Percentiles rank a stretch among this genome's conserved stretches.
Conservation (phyloP, 164 flowering plant species). For the Piper longum region DNA sequence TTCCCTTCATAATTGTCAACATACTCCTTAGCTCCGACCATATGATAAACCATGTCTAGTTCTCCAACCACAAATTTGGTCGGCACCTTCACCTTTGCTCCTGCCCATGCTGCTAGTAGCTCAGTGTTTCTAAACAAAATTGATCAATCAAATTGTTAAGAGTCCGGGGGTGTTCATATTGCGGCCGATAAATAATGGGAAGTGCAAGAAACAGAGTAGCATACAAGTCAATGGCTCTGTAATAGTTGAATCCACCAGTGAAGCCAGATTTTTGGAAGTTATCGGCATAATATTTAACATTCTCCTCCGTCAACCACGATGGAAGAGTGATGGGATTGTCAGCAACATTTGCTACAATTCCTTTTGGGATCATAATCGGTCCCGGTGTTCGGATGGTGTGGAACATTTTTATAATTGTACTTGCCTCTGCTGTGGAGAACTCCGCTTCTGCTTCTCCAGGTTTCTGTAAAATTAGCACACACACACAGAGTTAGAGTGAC, state of each 20-base stretch:
- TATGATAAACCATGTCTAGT: conserved; percentile 23
- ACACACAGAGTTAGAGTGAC: too few relatives aligned
- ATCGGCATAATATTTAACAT: conserved; percentile 23
- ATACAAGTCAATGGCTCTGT: conserved; percentile 39
- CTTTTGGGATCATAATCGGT: conserved; percentile 23
- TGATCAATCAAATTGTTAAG: background rate
- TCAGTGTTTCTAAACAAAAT: conserved; percentile 28
- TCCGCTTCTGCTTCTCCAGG: conserved; percentile 45
- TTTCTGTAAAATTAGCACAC: conserved; percentile 11
- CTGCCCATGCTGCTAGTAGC: conserved; percentile 34
- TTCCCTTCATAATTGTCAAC: conserved; percentile 9
- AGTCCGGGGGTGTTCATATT: background rate
- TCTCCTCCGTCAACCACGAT: conserved; percentile 41
- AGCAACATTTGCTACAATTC: background rate
- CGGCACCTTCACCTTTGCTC: conserved; percentile 27
- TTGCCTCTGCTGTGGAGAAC: conserved; percentile 28
- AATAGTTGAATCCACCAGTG: conserved; percentile 42
- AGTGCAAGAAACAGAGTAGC: conserved; percentile 1
- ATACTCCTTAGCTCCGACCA: conserved; percentile 20
- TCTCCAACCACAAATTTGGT: conserved; percentile 31
- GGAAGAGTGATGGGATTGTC: conserved; percentile 14
- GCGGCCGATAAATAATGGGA: too few relatives aligned
- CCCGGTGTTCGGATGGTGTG: conserved; percentile 17
- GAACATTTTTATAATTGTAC: conserved; percentile 32
- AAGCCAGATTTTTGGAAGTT: conserved; percentile 39